phyloP scores from a whole-genome alignment of 805 yeast species.

The Pichia pseudocactophila region DNA sequence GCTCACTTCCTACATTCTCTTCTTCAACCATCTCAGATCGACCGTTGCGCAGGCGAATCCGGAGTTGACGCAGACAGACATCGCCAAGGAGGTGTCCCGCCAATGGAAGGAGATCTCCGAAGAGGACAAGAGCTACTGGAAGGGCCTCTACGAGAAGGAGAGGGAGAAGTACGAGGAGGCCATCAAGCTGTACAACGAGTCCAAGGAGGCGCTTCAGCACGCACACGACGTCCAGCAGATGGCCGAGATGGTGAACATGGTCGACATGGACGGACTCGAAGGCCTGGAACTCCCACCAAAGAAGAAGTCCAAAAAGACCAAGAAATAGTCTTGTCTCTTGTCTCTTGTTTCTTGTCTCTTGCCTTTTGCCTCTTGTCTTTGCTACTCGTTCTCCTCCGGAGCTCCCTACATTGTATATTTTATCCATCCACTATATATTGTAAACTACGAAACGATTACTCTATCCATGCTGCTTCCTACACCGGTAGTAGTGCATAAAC shows the following conservation, averaged over 20 bases:
- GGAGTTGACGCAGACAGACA: constrained; percentile 63
- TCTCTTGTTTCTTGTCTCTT: neutral
- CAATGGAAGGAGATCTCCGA: constrained; percentile 69
- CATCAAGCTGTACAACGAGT: constrained; percentile 20
- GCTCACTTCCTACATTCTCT: constrained; percentile 75
- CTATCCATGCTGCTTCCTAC: too few species aligned
- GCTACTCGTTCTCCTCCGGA: too few species aligned
- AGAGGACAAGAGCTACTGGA: constrained; percentile 66
- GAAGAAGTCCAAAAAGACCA: constrained; percentile 36
- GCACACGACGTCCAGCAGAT: neutral
- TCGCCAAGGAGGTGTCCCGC: constrained; percentile 69
- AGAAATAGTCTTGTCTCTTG: neutral
- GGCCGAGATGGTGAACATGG: neutral
- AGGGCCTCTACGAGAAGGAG: constrained; percentile 44
- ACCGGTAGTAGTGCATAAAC: too few species aligned
- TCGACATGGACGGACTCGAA: neutral
- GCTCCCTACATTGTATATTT: neutral
- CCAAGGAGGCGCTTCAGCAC: constrained; percentile 1
- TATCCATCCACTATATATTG: neutral
- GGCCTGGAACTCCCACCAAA: constrained; percentile 37
- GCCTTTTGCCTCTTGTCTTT: neutral
- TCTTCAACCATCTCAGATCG: constrained; percentile 66
- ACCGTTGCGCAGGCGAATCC: constrained; percentile 64
- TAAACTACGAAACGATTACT: too few species aligned
- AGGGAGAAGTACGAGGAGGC: constrained; percentile 29